Evolutionary conservation across 2,329 filamentous ascomycete species (phyloP).

Genomic region (Aspergillus fijiensis): DNA sequence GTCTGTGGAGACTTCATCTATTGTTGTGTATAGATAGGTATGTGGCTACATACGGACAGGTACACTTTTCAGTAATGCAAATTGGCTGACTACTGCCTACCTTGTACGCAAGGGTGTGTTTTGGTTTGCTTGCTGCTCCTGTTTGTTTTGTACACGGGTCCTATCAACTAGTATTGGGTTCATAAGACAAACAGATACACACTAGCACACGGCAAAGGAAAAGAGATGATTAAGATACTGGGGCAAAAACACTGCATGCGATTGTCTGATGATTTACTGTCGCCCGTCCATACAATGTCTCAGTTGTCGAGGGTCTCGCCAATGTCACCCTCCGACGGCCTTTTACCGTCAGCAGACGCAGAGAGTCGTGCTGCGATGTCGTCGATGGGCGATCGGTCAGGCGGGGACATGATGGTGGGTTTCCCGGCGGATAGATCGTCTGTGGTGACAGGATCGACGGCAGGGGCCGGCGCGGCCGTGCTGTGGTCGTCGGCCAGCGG

Average conservation of each 20-base stretch:
- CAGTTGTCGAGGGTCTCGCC: not conserved
- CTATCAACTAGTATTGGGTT: not conserved
- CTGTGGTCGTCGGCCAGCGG: slow-evolving; percentile 6
- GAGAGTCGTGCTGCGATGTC: slow-evolving; percentile 23
- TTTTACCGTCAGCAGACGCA: slow-evolving; percentile 30
- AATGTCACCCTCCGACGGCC: slow-evolving; percentile 23
- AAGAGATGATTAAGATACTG: not conserved
- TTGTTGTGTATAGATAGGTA: too few species aligned
- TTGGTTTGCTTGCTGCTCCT: too few species aligned
- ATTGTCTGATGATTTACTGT: not conserved
- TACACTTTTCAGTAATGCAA: too few species aligned
- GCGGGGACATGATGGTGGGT: slow-evolving; percentile 7
- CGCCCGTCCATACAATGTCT: not conserved
- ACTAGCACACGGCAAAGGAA: too few species aligned
- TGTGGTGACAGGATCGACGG: slow-evolving; percentile 3
- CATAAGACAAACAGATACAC: not conserved
- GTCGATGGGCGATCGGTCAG: slow-evolving; percentile 19
- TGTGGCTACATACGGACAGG: too few species aligned
- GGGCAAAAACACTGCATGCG: not conserved
- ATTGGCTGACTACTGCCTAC: too few species aligned
- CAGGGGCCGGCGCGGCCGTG: slow-evolving; percentile 5
- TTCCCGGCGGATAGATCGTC: slow-evolving; percentile 1
- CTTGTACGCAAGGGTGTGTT: too few species aligned
- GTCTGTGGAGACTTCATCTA: too few species aligned
- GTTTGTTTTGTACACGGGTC: not conserved